Conservation (phyloP, 2,329 filamentous ascomycete species). For the Helotiales sp. region DNA sequence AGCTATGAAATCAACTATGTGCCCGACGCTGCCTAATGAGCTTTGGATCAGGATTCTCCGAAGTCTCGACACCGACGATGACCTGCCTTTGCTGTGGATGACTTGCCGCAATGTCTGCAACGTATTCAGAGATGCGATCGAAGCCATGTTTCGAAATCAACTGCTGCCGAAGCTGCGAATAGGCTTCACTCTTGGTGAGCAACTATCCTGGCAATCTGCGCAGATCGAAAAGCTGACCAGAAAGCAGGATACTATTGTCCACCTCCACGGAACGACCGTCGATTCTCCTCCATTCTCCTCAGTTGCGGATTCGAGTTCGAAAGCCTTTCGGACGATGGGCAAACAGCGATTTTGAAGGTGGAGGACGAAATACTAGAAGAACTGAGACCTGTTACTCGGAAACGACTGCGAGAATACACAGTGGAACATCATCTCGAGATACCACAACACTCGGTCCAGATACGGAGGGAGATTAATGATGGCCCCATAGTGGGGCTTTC, state of each 20-base stretch:
- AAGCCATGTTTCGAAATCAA: slow-evolving; percentile 17
- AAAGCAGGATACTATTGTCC: neutral
- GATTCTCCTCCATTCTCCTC: neutral
- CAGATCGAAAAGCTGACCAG: slow-evolving; percentile 1
- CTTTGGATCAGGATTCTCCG: slow-evolving; percentile 19
- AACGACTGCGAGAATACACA: slow-evolving; percentile 1
- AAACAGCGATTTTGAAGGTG: slow-evolving; percentile 4
- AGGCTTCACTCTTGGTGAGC: slow-evolving; percentile 14
- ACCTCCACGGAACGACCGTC: neutral
- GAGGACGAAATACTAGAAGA: neutral
- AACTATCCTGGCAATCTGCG: neutral
- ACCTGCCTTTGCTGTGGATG: slow-evolving; percentile 19
- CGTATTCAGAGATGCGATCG: slow-evolving; percentile 13
- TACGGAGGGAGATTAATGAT: slow-evolving; percentile 17
- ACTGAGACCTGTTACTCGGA: neutral
- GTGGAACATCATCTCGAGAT: neutral
- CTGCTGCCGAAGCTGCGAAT: slow-evolving; percentile 19
- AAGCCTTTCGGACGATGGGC: slow-evolving; percentile 8
- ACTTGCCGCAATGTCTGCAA: slow-evolving; percentile 18
- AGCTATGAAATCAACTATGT: neutral
- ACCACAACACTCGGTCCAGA: slow-evolving; percentile 13
- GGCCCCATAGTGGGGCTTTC: slow-evolving; percentile 12
- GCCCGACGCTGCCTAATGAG: slow-evolving; percentile 17
- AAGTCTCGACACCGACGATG: slow-evolving; percentile 11
- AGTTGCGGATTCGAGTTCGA: slow-evolving; percentile 1